Evolutionary conservation across 768 basidiomycete genomes (phyloP).

Genomic region (Macrolepiota albuminosa): DNA sequence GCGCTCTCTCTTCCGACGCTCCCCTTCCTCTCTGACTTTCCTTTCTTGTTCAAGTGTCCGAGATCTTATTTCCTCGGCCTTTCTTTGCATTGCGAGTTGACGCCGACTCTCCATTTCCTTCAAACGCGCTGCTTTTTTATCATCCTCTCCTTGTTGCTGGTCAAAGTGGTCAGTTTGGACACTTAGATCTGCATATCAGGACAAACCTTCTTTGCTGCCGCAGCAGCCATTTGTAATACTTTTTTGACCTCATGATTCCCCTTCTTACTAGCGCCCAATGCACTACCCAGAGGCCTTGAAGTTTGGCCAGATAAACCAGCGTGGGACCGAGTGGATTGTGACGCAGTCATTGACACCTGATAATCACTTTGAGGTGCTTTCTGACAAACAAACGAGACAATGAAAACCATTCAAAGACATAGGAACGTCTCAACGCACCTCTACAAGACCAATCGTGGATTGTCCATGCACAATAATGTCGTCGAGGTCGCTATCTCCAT

Average conservation of each 20-base stretch:
- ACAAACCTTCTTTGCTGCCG: slow-evolving; percentile 84
- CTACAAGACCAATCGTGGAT: slow-evolving; percentile 32
- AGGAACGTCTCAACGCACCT: slow-evolving; percentile 31
- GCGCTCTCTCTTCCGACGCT: slow-evolving; percentile 76
- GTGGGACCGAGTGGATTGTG: slow-evolving; percentile 44
- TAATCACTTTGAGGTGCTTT: slow-evolving; percentile 40
- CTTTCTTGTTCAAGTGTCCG: slow-evolving; percentile 63
- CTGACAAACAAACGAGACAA: slow-evolving; percentile 11
- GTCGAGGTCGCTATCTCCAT: slow-evolving; percentile 33
- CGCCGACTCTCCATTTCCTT: slow-evolving; percentile 83
- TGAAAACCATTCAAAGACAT: not conserved
- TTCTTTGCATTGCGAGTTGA: slow-evolving; percentile 64
- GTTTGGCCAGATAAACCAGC: slow-evolving; percentile 68
- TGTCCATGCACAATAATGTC: slow-evolving; percentile 35
- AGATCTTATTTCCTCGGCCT: slow-evolving; percentile 72
- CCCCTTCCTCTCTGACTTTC: slow-evolving; percentile 67
- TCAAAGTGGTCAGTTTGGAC: slow-evolving; percentile 3
- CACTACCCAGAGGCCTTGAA: slow-evolving; percentile 60
- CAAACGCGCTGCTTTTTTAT: slow-evolving; percentile 67
- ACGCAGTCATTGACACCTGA: slow-evolving; percentile 52
- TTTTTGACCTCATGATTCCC: slow-evolving; percentile 75
- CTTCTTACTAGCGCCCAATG: slow-evolving; percentile 69
- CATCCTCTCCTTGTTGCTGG: slow-evolving; percentile 87
- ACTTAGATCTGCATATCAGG: not conserved
- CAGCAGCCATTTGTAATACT: slow-evolving; percentile 70